Evolutionary conservation across 495 filamentous ascomycete species (phyloP).

Genomic region (Penicillium pulvis): DNA sequence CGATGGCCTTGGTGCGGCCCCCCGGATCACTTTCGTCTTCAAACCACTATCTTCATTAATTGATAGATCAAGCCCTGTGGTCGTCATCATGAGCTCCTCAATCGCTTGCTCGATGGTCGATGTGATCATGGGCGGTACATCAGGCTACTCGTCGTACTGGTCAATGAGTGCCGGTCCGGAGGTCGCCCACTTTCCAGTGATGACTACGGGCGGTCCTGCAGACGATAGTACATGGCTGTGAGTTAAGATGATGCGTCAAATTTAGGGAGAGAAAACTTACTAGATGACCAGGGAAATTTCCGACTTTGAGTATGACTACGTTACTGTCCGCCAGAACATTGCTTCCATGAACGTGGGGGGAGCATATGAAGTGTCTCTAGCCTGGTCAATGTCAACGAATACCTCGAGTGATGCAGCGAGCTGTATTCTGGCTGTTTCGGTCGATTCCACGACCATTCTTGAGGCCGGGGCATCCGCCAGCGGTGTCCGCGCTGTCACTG

Average conservation of each 20-base stretch:
- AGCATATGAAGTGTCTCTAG: constrained; percentile 1
- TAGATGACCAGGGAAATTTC: neutral
- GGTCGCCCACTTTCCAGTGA: neutral
- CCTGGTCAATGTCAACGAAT: constrained; percentile 3
- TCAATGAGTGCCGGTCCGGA: neutral
- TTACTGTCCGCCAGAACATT: neutral
- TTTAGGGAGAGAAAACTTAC: neutral
- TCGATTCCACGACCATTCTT: neutral
- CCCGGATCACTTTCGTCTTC: too few relatives aligned
- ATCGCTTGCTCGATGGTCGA: neutral
- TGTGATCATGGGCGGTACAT: constrained; percentile 1
- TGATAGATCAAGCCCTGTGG: too few relatives aligned
- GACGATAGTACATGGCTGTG: constrained; percentile 1
- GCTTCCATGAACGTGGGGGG: neutral
- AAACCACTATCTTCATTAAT: too few relatives aligned
- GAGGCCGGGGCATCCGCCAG: neutral
- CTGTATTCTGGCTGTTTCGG: neutral
- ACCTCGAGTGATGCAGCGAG: neutral
- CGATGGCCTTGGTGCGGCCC: too few relatives aligned
- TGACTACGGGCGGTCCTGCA: neutral
- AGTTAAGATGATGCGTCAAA: neutral
- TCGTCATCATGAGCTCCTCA: neutral
- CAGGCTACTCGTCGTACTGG: neutral
- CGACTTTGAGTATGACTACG: neutral
- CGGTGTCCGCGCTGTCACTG: neutral